Conservation (phyloP, 345 rosid species). For the Sisymbrium irio region DNA sequence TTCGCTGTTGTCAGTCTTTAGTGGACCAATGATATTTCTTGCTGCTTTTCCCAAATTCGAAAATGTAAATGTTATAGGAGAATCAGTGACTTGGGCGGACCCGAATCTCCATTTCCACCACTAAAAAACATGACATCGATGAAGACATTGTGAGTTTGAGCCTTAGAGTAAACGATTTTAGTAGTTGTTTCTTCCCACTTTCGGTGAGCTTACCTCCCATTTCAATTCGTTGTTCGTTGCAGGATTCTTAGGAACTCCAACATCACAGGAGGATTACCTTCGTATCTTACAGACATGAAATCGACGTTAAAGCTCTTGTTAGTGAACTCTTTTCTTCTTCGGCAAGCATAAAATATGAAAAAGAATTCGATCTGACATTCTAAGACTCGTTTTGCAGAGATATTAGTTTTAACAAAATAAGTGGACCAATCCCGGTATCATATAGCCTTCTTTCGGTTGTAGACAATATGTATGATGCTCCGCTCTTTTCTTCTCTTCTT, state of each 20-base stretch:
- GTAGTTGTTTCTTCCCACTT: neutral
- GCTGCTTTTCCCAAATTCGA: neutral
- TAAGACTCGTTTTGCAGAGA: conserved; percentile 42
- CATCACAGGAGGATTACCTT: conserved; percentile 45
- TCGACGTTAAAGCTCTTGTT: conserved; percentile 38
- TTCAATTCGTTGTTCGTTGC: neutral
- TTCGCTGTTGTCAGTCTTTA: neutral
- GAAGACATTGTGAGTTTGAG: conserved; percentile 39
- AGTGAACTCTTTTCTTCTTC: conserved; percentile 27
- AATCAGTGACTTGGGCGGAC: conserved; percentile 52
- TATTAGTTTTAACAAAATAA: conserved; percentile 58
- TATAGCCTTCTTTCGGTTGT: conserved; percentile 15
- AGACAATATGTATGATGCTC: conserved; percentile 19
- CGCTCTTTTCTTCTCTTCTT: conserved; percentile 5
- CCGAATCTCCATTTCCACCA: conserved; percentile 41
- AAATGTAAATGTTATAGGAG: conserved; percentile 38
- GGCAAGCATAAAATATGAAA: neutral
- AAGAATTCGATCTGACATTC: neutral
- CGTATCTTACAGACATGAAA: conserved; percentile 30
- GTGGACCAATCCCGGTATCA: conserved; percentile 45
- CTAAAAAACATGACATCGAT: conserved; percentile 30
- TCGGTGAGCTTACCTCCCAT: neutral
- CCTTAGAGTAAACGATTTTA: neutral
- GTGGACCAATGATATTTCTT: neutral
- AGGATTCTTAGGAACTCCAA: conserved; percentile 63